Base-by-base conservation (phyloP, 2,329 filamentous ascomycete genomes). In the Penicillium frequentans region DNA sequence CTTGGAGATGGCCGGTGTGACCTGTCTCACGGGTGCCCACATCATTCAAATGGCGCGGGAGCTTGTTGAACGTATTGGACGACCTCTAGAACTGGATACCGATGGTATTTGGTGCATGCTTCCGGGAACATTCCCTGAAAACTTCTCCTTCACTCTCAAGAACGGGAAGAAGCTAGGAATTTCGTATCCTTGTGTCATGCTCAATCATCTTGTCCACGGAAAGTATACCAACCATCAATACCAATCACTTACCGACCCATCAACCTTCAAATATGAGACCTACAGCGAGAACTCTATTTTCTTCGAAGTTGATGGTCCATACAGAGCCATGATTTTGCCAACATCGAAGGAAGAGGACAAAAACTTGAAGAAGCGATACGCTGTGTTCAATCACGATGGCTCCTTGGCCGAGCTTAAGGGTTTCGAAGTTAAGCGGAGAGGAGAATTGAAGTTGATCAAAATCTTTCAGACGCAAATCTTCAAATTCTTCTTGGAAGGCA, bases 41-140 rank as follows among this genome's bases (percentile, higher is more conserved):
- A 99, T 99, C 71, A 99, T 99, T 72, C 95, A 99, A 70, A 87
- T 99, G 84, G 96, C 95, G 19, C 86, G 93, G 69, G 89, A 95
- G 67, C 84, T 99, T 2, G 93, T 99, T 4, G 95, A 99, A 72
- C 86, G 95, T 8, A 90, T 99, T 37, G 95, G 95, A 24, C 85
- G 95, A 55, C 95, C 95, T 0, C 81, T 99, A 52, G 95, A 99
- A 73, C 82, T 99, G 49, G 95, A 99, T 74, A 99, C 95, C 3
- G 95, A 99, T 71, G 95, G 96, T 84, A 99, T 99, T 68, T 99
- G 95, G 96, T 99, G 95, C 77, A 99, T 99, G 84, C 82, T 99
- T 66, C 95, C 95, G 0, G 93, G 91, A 0, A 95, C 91, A 0
- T 99, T 99, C 67, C 95, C 95, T 0, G 95, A 99, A 70, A 97